Evolutionary conservation across 805 yeast genomes (phyloP).

Genomic region (Kodamaea hsintzibuensis): DNA sequence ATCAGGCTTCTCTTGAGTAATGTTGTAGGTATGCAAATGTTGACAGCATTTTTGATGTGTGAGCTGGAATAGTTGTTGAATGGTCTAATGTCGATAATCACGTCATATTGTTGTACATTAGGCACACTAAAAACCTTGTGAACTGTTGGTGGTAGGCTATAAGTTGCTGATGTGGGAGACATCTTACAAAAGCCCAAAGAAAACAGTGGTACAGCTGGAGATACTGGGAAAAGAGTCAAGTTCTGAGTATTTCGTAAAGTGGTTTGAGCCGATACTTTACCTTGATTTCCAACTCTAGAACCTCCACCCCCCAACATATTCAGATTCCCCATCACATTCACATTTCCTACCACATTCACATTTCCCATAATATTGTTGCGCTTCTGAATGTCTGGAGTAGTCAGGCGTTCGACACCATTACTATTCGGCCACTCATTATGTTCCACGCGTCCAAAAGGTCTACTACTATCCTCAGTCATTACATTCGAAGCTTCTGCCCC

Average conservation of each 20-base stretch:
- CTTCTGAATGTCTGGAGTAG: neutral
- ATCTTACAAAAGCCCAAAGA: slow-evolving; percentile 4
- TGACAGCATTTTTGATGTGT: slow-evolving; percentile 33
- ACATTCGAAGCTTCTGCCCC: neutral
- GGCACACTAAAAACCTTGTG: slow-evolving; percentile 7
- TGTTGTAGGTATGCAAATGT: slow-evolving; percentile 47
- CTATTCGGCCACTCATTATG: neutral
- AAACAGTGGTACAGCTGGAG: slow-evolving; percentile 4
- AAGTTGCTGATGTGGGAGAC: slow-evolving; percentile 6
- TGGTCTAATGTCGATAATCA: slow-evolving; percentile 41
- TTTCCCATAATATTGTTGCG: neutral
- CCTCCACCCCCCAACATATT: neutral
- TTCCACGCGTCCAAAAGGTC: neutral
- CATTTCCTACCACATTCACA: neutral
- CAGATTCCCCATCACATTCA: neutral
- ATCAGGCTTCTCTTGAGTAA: slow-evolving; percentile 40
- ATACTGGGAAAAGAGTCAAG: slow-evolving; percentile 11
- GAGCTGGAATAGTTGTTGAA: slow-evolving; percentile 34
- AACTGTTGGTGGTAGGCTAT: slow-evolving; percentile 8
- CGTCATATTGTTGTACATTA: slow-evolving; percentile 13
- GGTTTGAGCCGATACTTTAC: neutral
- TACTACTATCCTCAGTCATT: neutral
- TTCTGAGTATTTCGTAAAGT: slow-evolving; percentile 8
- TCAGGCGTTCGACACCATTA: neutral
- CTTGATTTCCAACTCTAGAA: neutral